Evolutionary conservation across 148 eudicot species (phyloP).

Genomic region (Simmondsia chinensis): DNA sequence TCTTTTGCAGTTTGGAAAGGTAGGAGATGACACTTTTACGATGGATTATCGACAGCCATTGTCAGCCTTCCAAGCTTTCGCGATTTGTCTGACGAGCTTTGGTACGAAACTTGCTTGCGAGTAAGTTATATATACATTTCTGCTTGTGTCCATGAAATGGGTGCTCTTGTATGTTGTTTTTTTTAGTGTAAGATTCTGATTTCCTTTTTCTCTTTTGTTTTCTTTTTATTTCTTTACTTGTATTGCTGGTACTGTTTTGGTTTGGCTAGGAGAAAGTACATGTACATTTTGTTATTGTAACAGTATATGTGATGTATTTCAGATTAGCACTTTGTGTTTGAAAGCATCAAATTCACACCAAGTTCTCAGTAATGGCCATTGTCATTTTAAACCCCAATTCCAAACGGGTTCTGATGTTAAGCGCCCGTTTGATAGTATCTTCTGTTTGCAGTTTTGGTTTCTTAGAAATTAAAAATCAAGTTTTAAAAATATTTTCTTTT

Average conservation of each 20-base stretch:
- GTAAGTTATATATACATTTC: conserved; percentile 15
- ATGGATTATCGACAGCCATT: conserved; percentile 96
- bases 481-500: too few relatives aligned
- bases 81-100: conserved; percentile 92
- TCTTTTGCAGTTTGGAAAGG: conserved; percentile 93
- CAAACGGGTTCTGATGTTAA: too few relatives aligned
- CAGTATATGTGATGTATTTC: not conserved
- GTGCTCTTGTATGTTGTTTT: not conserved
- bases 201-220: not conserved
- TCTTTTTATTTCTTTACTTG: not conserved
- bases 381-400: too few relatives aligned
- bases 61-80: conserved; percentile 93
- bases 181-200: not conserved
- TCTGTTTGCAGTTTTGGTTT: too few relatives aligned
- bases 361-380: too few relatives aligned
- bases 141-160: conserved; percentile 2
- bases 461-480: too few relatives aligned
- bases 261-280: conserved; percentile 8
- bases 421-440: too few relatives aligned
- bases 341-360: too few relatives aligned
- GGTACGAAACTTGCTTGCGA: conserved; percentile 97
- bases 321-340: too few relatives aligned
- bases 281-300: conserved; percentile 7
- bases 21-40: conserved; percentile 74
- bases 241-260: conserved; percentile 2